phyloP scores from a whole-genome alignment of 345 rosid species.

The Populus deltoides region DNA sequence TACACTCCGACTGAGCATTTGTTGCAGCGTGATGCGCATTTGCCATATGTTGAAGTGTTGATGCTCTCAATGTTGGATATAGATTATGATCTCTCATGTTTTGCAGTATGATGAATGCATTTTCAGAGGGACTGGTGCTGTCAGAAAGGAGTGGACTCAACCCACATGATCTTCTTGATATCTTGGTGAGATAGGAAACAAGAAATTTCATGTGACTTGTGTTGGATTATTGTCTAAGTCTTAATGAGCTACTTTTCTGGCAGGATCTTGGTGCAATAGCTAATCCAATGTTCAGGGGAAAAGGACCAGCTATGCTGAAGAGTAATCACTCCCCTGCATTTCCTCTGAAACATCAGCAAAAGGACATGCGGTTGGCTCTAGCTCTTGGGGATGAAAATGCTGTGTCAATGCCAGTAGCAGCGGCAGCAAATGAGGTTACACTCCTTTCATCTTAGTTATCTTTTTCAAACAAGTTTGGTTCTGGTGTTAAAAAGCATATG shows the following conservation, averaged over 20 bases:
- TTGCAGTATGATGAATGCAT: conserved; percentile 82
- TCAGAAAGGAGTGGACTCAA: conserved; percentile 77
- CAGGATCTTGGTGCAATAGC: conserved; percentile 84
- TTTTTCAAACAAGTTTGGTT: not conserved
- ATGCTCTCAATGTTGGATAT: not conserved
- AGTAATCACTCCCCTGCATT: conserved; percentile 64
- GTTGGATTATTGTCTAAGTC: not conserved
- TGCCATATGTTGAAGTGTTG: not conserved
- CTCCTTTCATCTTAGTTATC: conserved; percentile 3
- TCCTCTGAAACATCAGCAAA: conserved; percentile 92
- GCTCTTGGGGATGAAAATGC: conserved; percentile 96
- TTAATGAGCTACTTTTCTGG: conserved; percentile 12
- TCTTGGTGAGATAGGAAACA: conserved; percentile 53
- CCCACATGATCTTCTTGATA: conserved; percentile 64
- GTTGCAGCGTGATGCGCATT: too few relatives aligned
- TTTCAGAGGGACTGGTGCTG: conserved; percentile 86
- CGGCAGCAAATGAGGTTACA: conserved; percentile 83
- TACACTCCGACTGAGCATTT: too few relatives aligned
- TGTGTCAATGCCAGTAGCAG: conserved; percentile 87
- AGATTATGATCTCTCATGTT: not conserved
- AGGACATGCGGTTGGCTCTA: conserved; percentile 91
- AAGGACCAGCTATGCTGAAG: conserved; percentile 82
- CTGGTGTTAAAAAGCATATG: not conserved
- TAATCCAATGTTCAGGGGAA: conserved; percentile 80
- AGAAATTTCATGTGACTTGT: not conserved